phyloP scores from a whole-genome alignment of 2,329 filamentous ascomycete genomes.

The Talaromyces atroroseus region DNA sequence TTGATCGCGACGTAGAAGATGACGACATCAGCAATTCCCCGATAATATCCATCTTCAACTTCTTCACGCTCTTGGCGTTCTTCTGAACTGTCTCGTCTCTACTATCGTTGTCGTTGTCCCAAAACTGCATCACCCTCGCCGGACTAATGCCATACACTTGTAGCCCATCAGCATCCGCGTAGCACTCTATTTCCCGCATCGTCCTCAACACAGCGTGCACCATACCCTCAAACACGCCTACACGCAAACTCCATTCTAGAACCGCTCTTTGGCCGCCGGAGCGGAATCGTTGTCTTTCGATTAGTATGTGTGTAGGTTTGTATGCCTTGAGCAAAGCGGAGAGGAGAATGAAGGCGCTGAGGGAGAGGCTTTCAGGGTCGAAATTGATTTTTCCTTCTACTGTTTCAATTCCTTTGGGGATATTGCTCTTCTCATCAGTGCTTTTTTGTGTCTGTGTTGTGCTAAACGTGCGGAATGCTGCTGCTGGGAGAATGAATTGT shows the following conservation, averaged over 20 bases:
- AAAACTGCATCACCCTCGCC: conserved; percentile 52
- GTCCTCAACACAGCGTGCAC: conserved; percentile 64
- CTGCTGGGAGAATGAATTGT: neutral
- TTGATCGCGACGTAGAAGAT: neutral
- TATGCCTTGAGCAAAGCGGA: conserved; percentile 45
- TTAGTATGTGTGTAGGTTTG: conserved; percentile 63
- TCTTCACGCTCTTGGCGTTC: conserved; percentile 31
- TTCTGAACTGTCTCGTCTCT: conserved; percentile 6
- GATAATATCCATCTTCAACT: conserved; percentile 59
- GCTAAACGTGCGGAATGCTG: conserved; percentile 10
- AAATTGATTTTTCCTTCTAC: conserved; percentile 33
- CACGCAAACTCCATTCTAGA: conserved; percentile 75
- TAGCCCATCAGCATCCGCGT: conserved; percentile 37
- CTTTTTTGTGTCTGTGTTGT: neutral
- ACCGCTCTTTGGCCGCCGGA: conserved; percentile 60
- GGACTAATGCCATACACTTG: conserved; percentile 50
- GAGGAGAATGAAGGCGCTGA: conserved; percentile 52
- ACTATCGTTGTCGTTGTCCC: conserved; percentile 26
- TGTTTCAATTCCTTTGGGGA: neutral
- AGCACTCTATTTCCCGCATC: conserved; percentile 43
- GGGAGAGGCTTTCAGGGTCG: conserved; percentile 50
- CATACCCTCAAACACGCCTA: conserved; percentile 79
- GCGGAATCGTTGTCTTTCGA: conserved; percentile 62
- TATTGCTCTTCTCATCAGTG: no score
- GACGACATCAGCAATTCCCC: conserved; percentile 18